A percentile compares a stretch with the other conserved stretches of the same genome.
Evolutionary conservation across 345 rosid species (phyloP).

Genomic region (Populus simonii): DNA sequence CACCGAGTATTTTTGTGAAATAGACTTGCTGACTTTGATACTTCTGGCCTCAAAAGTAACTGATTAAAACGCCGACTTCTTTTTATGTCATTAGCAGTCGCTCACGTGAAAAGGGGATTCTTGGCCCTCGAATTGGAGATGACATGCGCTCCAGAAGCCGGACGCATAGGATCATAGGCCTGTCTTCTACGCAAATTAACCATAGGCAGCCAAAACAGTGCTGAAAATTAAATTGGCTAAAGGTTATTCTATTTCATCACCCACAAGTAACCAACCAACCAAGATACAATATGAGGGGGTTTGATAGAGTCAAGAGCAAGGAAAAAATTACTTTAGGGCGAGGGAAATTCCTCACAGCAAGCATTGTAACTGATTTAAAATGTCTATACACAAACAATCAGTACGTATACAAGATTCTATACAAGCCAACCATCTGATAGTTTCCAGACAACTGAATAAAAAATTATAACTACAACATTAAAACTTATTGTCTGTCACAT

Average conservation of each 20-base stretch:
- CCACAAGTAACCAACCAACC: background rate
- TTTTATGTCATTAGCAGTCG: background rate
- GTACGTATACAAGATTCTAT: background rate
- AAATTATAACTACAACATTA: background rate
- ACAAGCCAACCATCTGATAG: background rate
- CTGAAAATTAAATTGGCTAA: no score
- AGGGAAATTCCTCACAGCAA: background rate
- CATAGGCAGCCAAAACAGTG: no score
- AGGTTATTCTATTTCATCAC: background rate
- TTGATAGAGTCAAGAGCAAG: background rate
- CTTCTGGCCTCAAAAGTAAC: no score
- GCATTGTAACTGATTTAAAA: background rate
- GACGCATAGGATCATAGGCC: no score
- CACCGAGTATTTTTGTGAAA: no score
- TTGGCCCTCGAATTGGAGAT: no score
- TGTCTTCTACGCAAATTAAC: no score
- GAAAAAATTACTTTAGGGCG: no score
- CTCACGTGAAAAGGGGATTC: background rate
- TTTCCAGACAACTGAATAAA: background rate
- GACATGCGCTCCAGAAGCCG: no score
- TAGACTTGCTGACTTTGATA: no score
- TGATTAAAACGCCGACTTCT: background rate
- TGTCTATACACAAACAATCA: background rate
- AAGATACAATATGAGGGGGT: background rate
- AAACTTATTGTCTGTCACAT: background rate